Evolutionary conservation across 1,284 basidiomycete species (phyloP), one percentile per base, ranked within the genome.

Genomic region (Cerrena zonata): DNA sequence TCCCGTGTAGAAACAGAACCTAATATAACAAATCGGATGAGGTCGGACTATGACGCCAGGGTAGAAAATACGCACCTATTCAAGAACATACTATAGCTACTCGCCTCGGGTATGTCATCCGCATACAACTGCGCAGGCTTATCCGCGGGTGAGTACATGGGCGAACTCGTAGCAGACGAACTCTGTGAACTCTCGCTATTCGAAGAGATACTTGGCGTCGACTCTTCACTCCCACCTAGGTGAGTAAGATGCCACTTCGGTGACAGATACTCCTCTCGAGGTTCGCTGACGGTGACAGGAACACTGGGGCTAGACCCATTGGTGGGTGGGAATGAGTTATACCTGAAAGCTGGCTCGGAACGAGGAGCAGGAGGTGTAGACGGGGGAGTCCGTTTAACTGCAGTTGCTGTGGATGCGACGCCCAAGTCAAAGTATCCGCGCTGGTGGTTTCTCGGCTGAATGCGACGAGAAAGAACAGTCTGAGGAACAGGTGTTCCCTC

Each of bases 1-100:
- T 7, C 86, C 86, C 0, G 86, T 88, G 65, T 78, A 89, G 67
- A 88, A 89, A 70, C 86, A 89, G 64, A 85, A 88, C 57, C 86
- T 89, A 49, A 22, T 43, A 34, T n/a, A 40, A 41, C 44, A 34
- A 18, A 45, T 38, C 39, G 52, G 52, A 25, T 24, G 52, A 10
- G 22, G 10, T 13, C 27, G 38, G 51, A 45, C 45, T 30, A 39
- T 23, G 15, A 15, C 7, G 22, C 45, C 36, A 38, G 12, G 49
- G 34, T 5, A 11, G 47, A 40, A 43, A 40, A 53, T 10, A 73
- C 82, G 54, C 56, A 86, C 86, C 73, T 79, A 62, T 78, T 77
- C 55, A 89, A 62, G 56, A 88, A 80, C 52, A 78, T 75, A 53
- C 72, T 72, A 60, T 88, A 88, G 56, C 72, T 69, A 34, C 55